Evolutionary conservation across 768 basidiomycete genomes (phyloP), one percentile per base, ranked within the genome.

Genomic region (Cystobasidium onofrii): DNA sequence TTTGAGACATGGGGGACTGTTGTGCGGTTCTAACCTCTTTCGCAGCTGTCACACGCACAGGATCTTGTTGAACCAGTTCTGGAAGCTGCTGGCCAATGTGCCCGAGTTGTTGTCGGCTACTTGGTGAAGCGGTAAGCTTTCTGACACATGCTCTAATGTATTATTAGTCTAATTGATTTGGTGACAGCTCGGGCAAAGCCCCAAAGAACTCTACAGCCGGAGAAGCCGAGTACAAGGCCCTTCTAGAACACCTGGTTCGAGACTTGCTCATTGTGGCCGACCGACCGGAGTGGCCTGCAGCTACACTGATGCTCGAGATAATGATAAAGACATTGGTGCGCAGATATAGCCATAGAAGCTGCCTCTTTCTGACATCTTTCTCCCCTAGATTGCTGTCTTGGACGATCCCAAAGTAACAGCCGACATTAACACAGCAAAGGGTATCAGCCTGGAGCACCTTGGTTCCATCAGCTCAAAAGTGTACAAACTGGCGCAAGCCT

Each of bases 201-300:
- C 90, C 89, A 17, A 95, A 95, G 80, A 91, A 90, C 76, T 88
- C 92, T 10, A 71, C 69, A 7, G 54, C 69, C 0, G 92, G 91
- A 76, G 96, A 99, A 79, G 88, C 90, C 4, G 95, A 98, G 79
- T 97, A 97, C 80, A 87, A 92, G 62, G 84, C 88, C 0, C 92
- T 98, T 44, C 90, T 98, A 74, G 95, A 98, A 78, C 90, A 90
- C 77, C 83, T 98, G 13, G 87, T 98, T 50, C 87, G 88, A 1
- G 96, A 99, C 79, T 83, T 96, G 27, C 84, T 98, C 27, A 85
- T 86, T 10, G 92, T 96, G 23, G 83, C 97, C 6, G 93, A 89
- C 80, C 91, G 91, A 87, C 94, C 96, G 0, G 96, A 99, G 81
- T 99, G 95, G 93, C 96, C 96, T 6, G 94, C 91, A 12, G 91